These are phyloP conservation scores for Parsonsia alboflavescens DNA, from an alignment of 257 asterid species.

Conservation along the genomic window DNA sequence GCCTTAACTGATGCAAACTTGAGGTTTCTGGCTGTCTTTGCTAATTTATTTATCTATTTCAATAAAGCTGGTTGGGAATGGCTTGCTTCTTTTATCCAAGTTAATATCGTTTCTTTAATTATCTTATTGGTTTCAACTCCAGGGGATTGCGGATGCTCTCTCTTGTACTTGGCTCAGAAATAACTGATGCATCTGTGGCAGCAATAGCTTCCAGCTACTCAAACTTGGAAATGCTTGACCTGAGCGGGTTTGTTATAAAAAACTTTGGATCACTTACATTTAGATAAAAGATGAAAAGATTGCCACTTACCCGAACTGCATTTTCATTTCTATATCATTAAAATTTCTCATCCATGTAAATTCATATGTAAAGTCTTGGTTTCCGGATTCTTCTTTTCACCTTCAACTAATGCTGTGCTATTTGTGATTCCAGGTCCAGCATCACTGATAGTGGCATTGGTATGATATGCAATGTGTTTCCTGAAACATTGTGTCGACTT, in stretches of 20 bases:
- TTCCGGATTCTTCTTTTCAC: not conserved
- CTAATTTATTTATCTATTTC: not conserved
- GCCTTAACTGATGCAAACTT: conserved; percentile 79
- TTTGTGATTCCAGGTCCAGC: conserved; percentile 58
- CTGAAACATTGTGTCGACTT: conserved; percentile 74
- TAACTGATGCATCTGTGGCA: conserved; percentile 97
- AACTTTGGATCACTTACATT: not conserved
- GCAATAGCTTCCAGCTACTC: conserved; percentile 83
- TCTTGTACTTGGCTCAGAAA: conserved; percentile 85
- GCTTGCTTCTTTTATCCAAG: not conserved
- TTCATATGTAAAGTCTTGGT: not conserved
- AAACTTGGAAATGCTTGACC: conserved; percentile 82
- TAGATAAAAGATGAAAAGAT: not conserved
- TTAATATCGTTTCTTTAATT: not conserved
- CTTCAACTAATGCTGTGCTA: not conserved
- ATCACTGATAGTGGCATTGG: conserved; percentile 94
- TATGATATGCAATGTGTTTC: conserved; percentile 90
- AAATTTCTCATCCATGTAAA: not conserved
- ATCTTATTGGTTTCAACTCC: conserved; percentile 10
- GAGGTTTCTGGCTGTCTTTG: conserved; percentile 40
- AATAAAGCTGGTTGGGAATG: not conserved
- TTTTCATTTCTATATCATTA: not conserved
- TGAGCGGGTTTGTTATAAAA: conserved; percentile 75
- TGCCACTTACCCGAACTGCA: not conserved
- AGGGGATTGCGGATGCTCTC: conserved; percentile 93